A percentile compares a stretch with the other conserved stretches of the same genome.
These are phyloP conservation scores for Globomyces pollinis-pini DNA, from an alignment of 192 early-diverging fungal genomes.

Conservation along the genomic window DNA sequence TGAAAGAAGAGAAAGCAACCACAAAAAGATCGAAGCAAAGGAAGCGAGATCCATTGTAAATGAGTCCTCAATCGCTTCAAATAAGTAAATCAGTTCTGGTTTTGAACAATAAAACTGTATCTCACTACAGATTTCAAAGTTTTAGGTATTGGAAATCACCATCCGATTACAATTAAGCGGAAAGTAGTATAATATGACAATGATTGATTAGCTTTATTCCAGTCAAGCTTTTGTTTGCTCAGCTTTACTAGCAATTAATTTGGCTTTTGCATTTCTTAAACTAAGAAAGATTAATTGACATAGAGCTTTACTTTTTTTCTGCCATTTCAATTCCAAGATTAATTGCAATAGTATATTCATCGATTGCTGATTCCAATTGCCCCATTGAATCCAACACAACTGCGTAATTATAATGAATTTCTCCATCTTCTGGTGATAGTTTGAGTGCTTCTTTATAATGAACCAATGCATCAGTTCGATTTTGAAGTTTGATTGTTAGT, in stretches of 20 bases:
- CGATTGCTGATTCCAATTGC: slow-evolving; percentile 46
- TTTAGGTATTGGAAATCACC: too few species aligned
- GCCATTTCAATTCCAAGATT: slow-evolving; percentile 44
- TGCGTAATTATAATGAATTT: slow-evolving; percentile 53
- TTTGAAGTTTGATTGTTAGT: slow-evolving; percentile 39
- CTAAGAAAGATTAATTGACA: too few species aligned
- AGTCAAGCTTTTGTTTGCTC: too few species aligned
- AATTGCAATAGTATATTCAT: slow-evolving; percentile 43
- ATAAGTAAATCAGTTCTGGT: too few species aligned
- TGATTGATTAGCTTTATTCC: too few species aligned
- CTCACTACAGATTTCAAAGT: too few species aligned
- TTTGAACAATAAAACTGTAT: too few species aligned
- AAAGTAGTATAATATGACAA: too few species aligned
- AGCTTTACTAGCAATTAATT: slow-evolving; percentile 21
- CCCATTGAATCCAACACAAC: slow-evolving; percentile 56
- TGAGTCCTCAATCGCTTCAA: too few species aligned
- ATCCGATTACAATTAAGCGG: too few species aligned
- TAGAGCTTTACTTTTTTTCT: too few species aligned
- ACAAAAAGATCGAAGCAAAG: not conserved
- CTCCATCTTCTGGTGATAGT: slow-evolving; percentile 58
- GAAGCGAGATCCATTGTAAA: too few species aligned
- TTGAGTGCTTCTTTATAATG: slow-evolving; percentile 50
- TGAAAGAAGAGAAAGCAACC: not conserved
- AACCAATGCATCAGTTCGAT: slow-evolving; percentile 34
- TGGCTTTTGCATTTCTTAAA: slow-evolving; percentile 44